Evolutionary conservation across 345 rosid species (phyloP), one percentile per base, ranked within the genome.

Genomic region (Melaleuca quinquenervia): DNA sequence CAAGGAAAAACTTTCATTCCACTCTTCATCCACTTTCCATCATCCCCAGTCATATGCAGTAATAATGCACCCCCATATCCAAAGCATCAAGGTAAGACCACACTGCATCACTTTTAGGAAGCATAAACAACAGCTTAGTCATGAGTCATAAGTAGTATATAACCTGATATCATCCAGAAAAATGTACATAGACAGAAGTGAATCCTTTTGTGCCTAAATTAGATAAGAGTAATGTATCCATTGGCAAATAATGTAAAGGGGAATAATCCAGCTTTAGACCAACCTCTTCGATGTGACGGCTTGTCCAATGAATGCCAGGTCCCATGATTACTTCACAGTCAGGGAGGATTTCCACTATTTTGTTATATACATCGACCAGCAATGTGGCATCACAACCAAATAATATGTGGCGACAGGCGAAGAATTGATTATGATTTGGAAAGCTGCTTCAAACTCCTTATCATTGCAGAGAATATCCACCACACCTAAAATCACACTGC

Each of bases 361-460:
- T 97, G 92, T 95, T 94, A 89, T 94, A 97, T 89, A 94, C 90
- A 82, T 90, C 96, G 60, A 95, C 87, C 2, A 98, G 98, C 86
- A 97, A 94, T 54, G 99, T 97, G 88, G 98, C 98, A 97, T 96
- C 82, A 94, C 97, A 87, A 97, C 96, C n/a, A 97, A 91, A 91
- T 96, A 97, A 83, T 96, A 97, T 7, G 92, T 87, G 50, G 94
- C 86, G 87, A 96, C 90, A 84, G 95, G 98, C 32, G 96, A 92
- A 84, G 95, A 91, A 85, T 83, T 93, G 85, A 96, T 94, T 90
- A 95, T 89, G 89, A 86, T 92, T 89, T 96, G 94, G 83, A 96
- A 91, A 64, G 95, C 93, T 85, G 85, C 91, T 91, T 94, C 97
- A 91, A 97, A 97, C 85, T 94, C 97, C 84, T 92, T 95, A 64